Conservation (phyloP, 2,329 filamentous ascomycete species). For the Apiospora marii region DNA sequence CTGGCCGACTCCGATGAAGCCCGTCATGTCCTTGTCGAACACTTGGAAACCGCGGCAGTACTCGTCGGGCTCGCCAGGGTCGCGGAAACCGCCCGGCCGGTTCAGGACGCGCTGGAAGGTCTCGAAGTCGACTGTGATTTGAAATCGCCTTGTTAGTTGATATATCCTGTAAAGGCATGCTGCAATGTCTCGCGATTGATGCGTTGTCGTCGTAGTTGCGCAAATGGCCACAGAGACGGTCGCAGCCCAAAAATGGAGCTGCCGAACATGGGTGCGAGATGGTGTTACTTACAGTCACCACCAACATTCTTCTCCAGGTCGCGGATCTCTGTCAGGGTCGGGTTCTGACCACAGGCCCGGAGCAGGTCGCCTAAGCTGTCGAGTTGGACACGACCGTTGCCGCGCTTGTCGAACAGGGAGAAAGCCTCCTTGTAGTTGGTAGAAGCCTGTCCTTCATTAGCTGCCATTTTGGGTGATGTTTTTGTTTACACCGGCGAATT, state of each 20-base stretch:
- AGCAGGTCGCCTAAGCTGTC: slow-evolving; percentile 92
- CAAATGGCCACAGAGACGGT: background rate
- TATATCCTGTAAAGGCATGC: slow-evolving; percentile 24
- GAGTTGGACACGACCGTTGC: slow-evolving; percentile 88
- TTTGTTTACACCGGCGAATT: slow-evolving; percentile 5
- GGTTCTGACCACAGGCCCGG: slow-evolving; percentile 97
- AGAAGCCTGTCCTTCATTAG: slow-evolving; percentile 63
- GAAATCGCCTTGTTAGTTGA: slow-evolving; percentile 21
- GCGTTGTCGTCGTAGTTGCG: background rate
- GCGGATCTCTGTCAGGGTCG: slow-evolving; percentile 89
- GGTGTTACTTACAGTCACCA: slow-evolving; percentile 78
- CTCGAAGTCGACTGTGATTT: slow-evolving; percentile 86
- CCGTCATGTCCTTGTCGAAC: slow-evolving; percentile 98
- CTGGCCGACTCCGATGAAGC: slow-evolving; percentile 97
- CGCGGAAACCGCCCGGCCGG: slow-evolving; percentile 96
- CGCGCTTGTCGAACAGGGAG: slow-evolving; percentile 99
- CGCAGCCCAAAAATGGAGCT: background rate
- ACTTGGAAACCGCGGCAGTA: slow-evolving; percentile 99
- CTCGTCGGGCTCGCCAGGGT: slow-evolving; percentile 96
- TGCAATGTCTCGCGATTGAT: background rate
- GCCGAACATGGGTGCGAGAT: slow-evolving; percentile 2
- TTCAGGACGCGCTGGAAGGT: slow-evolving; percentile 97
- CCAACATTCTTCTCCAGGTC: slow-evolving; percentile 92
- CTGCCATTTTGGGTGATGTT: slow-evolving; percentile 35
- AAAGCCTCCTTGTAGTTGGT: slow-evolving; percentile 99